Conservation (phyloP, 257 asterid species). For the Solanum chilense region DNA sequence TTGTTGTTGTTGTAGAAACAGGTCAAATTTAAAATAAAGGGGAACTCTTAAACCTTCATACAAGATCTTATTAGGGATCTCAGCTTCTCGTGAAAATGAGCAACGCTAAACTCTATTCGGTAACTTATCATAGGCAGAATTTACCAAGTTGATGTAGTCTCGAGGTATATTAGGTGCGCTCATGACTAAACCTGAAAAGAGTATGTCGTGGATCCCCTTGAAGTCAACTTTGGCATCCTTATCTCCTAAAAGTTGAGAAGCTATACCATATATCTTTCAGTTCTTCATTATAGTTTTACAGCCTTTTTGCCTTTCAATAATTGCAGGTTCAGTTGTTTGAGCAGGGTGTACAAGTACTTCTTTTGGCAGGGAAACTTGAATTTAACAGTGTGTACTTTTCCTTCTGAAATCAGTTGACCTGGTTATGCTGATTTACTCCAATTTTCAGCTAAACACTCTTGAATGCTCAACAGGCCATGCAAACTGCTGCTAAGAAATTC, state of each 20-base stretch:
- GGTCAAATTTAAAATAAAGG: not conserved
- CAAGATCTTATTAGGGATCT: not conserved
- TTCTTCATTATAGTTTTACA: not conserved
- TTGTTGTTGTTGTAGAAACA: not conserved
- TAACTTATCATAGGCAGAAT: not conserved
- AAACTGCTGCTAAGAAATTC: slow-evolving; percentile 69
- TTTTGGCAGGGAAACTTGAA: slow-evolving; percentile 77
- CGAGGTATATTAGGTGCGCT: not conserved
- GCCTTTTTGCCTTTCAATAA: not conserved
- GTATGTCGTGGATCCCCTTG: not conserved
- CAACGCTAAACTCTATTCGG: not conserved
- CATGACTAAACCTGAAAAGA: not conserved
- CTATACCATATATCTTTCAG: not conserved
- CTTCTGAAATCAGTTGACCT: not conserved
- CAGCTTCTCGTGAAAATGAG: not conserved
- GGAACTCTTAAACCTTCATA: not conserved
- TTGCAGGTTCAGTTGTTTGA: slow-evolving; percentile 84
- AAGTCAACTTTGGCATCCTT: not conserved
- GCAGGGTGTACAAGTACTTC: slow-evolving; percentile 90
- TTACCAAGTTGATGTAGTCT: not conserved
- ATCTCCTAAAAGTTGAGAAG: not conserved
- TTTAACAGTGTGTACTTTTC: slow-evolving; percentile 33
- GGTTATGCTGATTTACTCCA: not conserved
- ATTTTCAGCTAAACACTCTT: slow-evolving; percentile 1
- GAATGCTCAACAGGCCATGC: slow-evolving; percentile 54